Evolutionary conservation across 192 early-diverging fungal genomes (phyloP).

Genomic region (Rhizophlyctis rosea): DNA sequence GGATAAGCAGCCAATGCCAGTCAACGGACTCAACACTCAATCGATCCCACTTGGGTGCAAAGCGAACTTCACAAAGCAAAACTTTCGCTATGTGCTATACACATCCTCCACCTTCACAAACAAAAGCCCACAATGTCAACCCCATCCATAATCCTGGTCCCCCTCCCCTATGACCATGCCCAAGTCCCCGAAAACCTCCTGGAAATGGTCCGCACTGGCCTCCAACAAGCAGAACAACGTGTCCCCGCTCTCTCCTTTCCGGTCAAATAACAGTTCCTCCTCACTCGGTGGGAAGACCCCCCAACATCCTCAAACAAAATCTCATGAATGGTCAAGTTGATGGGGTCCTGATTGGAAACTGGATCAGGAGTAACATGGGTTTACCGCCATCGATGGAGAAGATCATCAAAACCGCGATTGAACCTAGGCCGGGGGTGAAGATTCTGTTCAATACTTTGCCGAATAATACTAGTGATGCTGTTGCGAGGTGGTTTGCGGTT

Average conservation of each 20-base stretch:
- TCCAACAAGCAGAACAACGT: background rate
- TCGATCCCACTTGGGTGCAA: too few species aligned
- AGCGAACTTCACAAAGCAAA: too few species aligned
- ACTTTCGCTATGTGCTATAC: too few species aligned
- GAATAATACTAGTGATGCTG: background rate
- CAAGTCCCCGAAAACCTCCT: constrained; percentile 3
- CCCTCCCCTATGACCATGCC: constrained; percentile 8
- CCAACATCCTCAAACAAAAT: background rate
- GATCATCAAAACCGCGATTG: background rate
- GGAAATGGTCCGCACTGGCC: background rate
- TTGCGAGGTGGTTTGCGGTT: constrained; percentile 3
- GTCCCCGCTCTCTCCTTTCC: constrained; percentile 3
- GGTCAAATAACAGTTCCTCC: background rate
- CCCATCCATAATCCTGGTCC: constrained; percentile 9
- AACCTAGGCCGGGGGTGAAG: background rate
- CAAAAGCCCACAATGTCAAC: too few species aligned
- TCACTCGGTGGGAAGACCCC: background rate
- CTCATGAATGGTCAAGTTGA: background rate
- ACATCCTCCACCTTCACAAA: too few species aligned
- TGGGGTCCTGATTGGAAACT: constrained; percentile 6
- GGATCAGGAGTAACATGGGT: background rate
- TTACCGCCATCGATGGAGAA: constrained; percentile 5
- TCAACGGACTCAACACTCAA: too few species aligned
- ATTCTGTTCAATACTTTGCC: background rate
- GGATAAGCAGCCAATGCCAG: too few species aligned